Evolutionary conservation across 441 rosid species (phyloP).

Genomic region (Erysimum pusillum): DNA sequence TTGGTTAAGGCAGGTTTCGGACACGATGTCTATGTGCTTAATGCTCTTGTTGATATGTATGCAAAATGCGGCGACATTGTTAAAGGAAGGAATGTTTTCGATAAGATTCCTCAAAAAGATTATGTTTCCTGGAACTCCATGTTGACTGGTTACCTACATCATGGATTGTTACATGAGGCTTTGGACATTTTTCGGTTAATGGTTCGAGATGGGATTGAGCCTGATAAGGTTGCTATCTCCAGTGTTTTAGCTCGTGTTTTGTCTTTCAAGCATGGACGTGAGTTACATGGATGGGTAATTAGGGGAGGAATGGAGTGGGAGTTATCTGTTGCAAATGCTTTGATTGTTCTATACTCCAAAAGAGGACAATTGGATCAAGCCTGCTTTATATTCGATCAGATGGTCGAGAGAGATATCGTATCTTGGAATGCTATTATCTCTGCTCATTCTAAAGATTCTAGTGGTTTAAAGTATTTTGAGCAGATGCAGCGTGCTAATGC

Average conservation of each 20-base stretch:
- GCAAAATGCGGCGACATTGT: conserved; percentile 93
- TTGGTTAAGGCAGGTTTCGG: conserved; percentile 74
- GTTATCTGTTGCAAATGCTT: conserved; percentile 67
- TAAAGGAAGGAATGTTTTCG: conserved; percentile 72
- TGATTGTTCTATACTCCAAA: conserved; percentile 66
- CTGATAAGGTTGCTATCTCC: conserved; percentile 80
- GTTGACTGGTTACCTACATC: conserved; percentile 70
- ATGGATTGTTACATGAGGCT: conserved; percentile 67
- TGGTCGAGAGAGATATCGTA: conserved; percentile 70
- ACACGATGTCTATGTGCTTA: conserved; percentile 65
- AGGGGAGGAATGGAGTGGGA: conserved; percentile 67
- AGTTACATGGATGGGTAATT: conserved; percentile 79
- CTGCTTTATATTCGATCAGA: conserved; percentile 65
- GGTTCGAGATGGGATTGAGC: conserved; percentile 62
- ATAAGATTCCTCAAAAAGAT: conserved; percentile 61
- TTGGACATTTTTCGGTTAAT: conserved; percentile 55
- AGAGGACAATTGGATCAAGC: conserved; percentile 56
- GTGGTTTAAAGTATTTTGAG: conserved; percentile 67
- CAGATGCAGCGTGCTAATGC: conserved; percentile 61
- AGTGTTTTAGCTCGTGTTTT: conserved; percentile 61
- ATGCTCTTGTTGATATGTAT: conserved; percentile 89
- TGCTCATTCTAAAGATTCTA: conserved; percentile 58
- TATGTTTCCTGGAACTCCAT: conserved; percentile 83
- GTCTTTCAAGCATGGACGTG: conserved; percentile 57
- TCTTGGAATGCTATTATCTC: conserved; percentile 91